phyloP scores from a whole-genome alignment of 2,329 filamentous ascomycete genomes.

The Blastomyces silverae region DNA sequence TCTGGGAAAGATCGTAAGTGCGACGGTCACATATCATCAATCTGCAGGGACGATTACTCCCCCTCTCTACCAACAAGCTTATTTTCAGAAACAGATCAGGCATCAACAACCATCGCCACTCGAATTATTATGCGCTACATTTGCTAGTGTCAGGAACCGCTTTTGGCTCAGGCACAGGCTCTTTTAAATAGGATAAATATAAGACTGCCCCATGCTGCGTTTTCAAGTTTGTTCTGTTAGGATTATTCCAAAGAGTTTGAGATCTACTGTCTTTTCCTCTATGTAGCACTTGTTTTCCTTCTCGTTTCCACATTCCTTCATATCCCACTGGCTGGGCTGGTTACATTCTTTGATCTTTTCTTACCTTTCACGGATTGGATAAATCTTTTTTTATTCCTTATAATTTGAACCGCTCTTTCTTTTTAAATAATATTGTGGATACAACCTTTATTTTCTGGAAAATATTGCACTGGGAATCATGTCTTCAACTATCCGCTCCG shows the following conservation, averaged over 20 bases:
- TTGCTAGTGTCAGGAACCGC: slow-evolving; percentile 17
- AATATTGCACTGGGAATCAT: slow-evolving; percentile 14
- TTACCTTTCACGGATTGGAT: slow-evolving; percentile 24
- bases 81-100: slow-evolving; percentile 21
- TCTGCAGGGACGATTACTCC: slow-evolving; percentile 3
- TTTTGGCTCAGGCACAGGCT: slow-evolving; percentile 9
- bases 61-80: slow-evolving; percentile 15
- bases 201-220: slow-evolving; percentile 14
- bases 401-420: not conserved
- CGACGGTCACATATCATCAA: slow-evolving; percentile 9
- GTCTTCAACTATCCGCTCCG: slow-evolving; percentile 17
- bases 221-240: slow-evolving; percentile 23
- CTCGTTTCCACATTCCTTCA: slow-evolving; percentile 45
- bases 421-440: slow-evolving; percentile 1
- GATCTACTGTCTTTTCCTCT: slow-evolving; percentile 3
- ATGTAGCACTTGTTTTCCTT: slow-evolving; percentile 29
- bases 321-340: slow-evolving; percentile 50
- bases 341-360: slow-evolving; percentile 45
- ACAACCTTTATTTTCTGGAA: not conserved
- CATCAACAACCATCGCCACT: slow-evolving; percentile 20
- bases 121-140: slow-evolving; percentile 18
- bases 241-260: slow-evolving; percentile 8
- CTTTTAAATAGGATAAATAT: slow-evolving; percentile 6
- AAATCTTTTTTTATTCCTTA: slow-evolving; percentile 14
- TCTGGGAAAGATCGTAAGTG: not conserved